These are phyloP conservation scores for Alternaria arborescens DNA, from an alignment of 2,329 filamentous ascomycete species.

Conservation along the genomic window DNA sequence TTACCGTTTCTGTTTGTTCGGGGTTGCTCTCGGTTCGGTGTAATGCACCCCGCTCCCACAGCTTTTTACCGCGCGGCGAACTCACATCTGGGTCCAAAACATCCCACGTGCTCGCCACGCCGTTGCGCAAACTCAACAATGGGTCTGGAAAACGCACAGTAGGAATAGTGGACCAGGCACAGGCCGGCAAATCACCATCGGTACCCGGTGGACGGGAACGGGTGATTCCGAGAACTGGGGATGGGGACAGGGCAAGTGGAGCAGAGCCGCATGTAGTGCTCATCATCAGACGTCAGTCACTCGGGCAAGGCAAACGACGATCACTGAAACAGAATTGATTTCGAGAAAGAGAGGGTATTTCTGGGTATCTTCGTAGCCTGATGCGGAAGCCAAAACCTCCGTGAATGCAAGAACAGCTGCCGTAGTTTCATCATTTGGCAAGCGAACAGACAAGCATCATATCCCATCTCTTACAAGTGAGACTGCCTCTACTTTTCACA, in stretches of 20 bases:
- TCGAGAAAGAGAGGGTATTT: not conserved
- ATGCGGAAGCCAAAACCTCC: not conserved
- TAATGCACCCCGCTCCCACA: not conserved
- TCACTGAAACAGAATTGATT: not conserved
- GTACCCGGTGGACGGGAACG: conserved; percentile 2
- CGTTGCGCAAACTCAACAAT: not conserved
- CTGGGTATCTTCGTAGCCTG: not conserved
- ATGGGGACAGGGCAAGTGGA: not conserved
- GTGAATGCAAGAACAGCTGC: not conserved
- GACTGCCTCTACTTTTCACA: conserved; percentile 21
- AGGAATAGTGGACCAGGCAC: not conserved
- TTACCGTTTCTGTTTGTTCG: not conserved
- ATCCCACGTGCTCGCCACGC: not conserved
- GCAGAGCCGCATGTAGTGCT: not conserved
- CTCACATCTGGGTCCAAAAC: conserved; percentile 10
- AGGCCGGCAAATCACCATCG: not conserved
- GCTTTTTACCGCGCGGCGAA: conserved; percentile 10
- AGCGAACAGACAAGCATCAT: not conserved
- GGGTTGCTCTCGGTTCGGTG: not conserved
- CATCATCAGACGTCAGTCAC: not conserved
- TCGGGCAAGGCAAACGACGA: not conserved
- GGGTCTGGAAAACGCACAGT: not conserved
- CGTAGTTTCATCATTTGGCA: not conserved
- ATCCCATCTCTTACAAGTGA: not conserved
- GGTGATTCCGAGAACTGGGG: not conserved